Conservation (phyloP, 352 stramenopile genomes). For the Globisporangium echinulatum region DNA sequence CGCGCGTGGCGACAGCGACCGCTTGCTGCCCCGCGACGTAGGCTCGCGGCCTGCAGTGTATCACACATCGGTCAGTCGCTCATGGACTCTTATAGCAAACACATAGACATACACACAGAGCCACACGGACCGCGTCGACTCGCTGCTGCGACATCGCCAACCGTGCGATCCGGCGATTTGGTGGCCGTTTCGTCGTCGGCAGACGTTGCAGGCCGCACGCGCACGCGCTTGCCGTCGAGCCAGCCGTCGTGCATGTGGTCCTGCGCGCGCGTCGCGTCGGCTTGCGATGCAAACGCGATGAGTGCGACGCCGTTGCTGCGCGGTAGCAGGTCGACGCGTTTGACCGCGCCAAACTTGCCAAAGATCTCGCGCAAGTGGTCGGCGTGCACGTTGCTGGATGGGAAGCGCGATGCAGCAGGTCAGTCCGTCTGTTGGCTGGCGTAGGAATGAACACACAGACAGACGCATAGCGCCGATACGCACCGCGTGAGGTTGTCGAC, state of each 20-base stretch:
- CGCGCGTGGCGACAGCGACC: slow-evolving; percentile 9
- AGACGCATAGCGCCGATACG: background rate
- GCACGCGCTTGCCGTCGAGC: slow-evolving; percentile 75
- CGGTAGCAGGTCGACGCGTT: slow-evolving; percentile 40
- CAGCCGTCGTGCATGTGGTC: slow-evolving; percentile 82
- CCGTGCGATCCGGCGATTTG: background rate
- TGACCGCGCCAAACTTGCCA: slow-evolving; percentile 74
- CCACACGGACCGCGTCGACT: background rate
- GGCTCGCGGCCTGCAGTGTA: slow-evolving; percentile 2
- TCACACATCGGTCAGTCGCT: background rate
- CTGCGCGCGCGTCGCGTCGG: slow-evolving; percentile 51
- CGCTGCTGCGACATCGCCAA: background rate
- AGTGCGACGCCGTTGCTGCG: slow-evolving; percentile 26
- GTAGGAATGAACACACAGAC: background rate
- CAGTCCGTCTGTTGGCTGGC: background rate
- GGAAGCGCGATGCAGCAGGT: background rate
- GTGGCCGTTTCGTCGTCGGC: background rate
- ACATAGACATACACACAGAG: background rate
- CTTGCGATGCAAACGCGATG: slow-evolving; percentile 43
- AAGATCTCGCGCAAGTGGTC: slow-evolving; percentile 85
- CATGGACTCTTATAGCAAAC: background rate
- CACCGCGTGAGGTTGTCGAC: slow-evolving; percentile 79
- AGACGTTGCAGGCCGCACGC: slow-evolving; percentile 29
- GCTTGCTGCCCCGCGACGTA: slow-evolving; percentile 1
- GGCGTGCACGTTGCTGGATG: slow-evolving; percentile 58